Conservation (phyloP, 768 basidiomycete species). For the Gautieria morchelliformis region DNA sequence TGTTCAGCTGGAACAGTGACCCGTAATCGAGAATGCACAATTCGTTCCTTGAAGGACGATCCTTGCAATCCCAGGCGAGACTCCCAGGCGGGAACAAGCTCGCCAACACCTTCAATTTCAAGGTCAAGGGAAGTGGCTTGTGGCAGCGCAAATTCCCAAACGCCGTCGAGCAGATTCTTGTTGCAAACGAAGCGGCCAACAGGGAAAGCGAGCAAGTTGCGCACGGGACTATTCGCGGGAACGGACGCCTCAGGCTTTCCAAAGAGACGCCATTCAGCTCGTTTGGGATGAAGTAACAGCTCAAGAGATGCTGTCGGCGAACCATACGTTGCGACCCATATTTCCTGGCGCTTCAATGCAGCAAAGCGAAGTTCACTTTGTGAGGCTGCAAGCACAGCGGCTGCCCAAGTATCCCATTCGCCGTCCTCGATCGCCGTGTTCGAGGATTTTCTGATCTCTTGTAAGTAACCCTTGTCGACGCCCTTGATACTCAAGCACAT, state of each 20-base stretch:
- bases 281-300: slow-evolving; percentile 60
- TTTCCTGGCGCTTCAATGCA: slow-evolving; percentile 77
- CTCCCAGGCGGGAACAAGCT: slow-evolving; percentile 79
- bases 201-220: slow-evolving; percentile 61
- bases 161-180: slow-evolving; percentile 45
- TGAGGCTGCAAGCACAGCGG: slow-evolving; percentile 52
- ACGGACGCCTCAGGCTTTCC: slow-evolving; percentile 56
- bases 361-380: slow-evolving; percentile 69
- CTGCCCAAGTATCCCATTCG: slow-evolving; percentile 62
- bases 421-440: slow-evolving; percentile 36
- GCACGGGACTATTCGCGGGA: slow-evolving; percentile 73
- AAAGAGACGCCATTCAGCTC: slow-evolving; percentile 82
- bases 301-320: slow-evolving; percentile 64
- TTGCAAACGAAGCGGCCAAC: slow-evolving; percentile 63
- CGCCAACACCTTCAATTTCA: slow-evolving; percentile 53
- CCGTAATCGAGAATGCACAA: slow-evolving; percentile 57
- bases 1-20: slow-evolving; percentile 44
- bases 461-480: slow-evolving; percentile 42
- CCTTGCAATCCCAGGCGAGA: slow-evolving; percentile 63
- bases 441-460: slow-evolving; percentile 33
- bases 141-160: slow-evolving; percentile 78
- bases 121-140: slow-evolving; percentile 43
- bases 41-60: slow-evolving; percentile 55
- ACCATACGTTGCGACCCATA: slow-evolving; percentile 76
- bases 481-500: slow-evolving; percentile 66